Conservation (phyloP, 148 eudicot genomes). For the Spergularia marina region DNA sequence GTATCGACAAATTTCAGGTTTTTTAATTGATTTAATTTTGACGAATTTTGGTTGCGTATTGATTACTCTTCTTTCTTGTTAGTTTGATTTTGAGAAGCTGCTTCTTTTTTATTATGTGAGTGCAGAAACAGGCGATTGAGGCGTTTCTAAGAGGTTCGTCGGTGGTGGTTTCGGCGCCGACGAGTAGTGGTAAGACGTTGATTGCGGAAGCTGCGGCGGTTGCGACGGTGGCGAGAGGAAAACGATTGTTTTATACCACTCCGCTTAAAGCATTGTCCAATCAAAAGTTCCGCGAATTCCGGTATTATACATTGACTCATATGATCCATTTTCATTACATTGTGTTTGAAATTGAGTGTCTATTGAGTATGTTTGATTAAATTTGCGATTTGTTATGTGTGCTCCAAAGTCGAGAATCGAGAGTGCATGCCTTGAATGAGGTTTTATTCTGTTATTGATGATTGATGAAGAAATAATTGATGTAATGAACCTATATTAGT, state of each 20-base stretch:
- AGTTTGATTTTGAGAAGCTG: constrained; percentile 2
- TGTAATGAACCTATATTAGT: no score
- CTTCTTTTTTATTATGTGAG: constrained; percentile 5
- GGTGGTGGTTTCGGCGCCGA: constrained; percentile 96
- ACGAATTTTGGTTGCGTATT: neutral
- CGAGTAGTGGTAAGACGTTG: constrained; percentile 95
- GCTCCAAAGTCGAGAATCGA: neutral
- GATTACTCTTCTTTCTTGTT: neutral
- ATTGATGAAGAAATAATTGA: neutral
- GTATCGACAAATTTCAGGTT: constrained; percentile 94
- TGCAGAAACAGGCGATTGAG: constrained; percentile 68
- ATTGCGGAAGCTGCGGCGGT: constrained; percentile 97
- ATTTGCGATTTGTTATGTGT: neutral
- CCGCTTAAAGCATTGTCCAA: constrained; percentile 96
- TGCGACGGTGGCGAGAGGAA: constrained; percentile 83
- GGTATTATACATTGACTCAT: constrained; percentile 30
- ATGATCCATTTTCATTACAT: neutral
- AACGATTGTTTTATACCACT: constrained; percentile 83
- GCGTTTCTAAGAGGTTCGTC: constrained; percentile 93
- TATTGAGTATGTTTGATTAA: neutral
- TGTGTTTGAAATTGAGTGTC: neutral
- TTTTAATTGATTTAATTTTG: neutral
- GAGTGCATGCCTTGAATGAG: neutral
- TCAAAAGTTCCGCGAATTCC: constrained; percentile 93
- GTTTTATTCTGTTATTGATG: neutral